Evolutionary conservation across 257 asterid species (phyloP).

Genomic region (Plantago major): DNA sequence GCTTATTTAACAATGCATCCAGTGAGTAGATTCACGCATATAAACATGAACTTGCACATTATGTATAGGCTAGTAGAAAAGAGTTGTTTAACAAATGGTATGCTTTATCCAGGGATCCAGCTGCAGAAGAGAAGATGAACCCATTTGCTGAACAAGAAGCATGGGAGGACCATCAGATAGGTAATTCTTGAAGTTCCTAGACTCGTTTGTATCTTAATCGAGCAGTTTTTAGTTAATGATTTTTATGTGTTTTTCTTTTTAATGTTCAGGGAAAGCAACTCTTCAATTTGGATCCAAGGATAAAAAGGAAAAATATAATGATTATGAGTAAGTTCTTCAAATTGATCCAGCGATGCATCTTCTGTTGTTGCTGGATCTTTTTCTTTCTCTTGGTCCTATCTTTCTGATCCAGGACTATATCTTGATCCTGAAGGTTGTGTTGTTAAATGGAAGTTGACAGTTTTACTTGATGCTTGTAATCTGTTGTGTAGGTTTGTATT

Average conservation of each 20-base stretch:
- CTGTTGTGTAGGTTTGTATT: slow-evolving; percentile 63
- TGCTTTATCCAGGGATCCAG: slow-evolving; percentile 18
- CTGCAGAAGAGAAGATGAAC: slow-evolving; percentile 86
- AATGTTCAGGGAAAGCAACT: slow-evolving; percentile 73
- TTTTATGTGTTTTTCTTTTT: slow-evolving; percentile 2
- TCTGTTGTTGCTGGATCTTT: background rate
- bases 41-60: background rate
- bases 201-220: slow-evolving; percentile 4
- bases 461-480: slow-evolving; percentile 9
- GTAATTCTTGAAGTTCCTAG: slow-evolving; percentile 28
- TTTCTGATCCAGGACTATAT: background rate
- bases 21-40: background rate
- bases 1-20: background rate
- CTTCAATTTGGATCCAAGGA: slow-evolving; percentile 80
- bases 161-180: slow-evolving; percentile 98
- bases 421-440: background rate
- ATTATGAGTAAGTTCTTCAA: slow-evolving; percentile 67
- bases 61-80: background rate
- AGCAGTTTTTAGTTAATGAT: slow-evolving; percentile 24
- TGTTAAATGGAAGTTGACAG: slow-evolving; percentile 2
- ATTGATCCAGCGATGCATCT: slow-evolving; percentile 10
- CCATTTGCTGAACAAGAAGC: slow-evolving; percentile 99
- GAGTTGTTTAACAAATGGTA: background rate
- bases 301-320: slow-evolving; percentile 49
- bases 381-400: background rate